Evolutionary conservation across 306 rosid species (phyloP).

Genomic region (Crataegus laevigata): DNA sequence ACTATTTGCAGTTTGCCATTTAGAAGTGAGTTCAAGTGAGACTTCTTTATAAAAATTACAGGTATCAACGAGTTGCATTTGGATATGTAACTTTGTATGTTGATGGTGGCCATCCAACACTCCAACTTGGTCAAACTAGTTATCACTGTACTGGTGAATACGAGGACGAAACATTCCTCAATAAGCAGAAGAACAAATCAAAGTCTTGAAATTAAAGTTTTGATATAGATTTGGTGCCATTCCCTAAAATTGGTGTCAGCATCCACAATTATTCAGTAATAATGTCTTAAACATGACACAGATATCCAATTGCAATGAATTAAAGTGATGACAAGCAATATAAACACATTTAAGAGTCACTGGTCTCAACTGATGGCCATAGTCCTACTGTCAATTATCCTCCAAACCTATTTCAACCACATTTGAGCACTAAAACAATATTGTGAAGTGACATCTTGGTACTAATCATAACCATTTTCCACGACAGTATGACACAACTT

Average conservation of each 20-base stretch:
- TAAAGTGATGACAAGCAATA: constrained; percentile 3
- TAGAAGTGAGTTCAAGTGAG: neutral
- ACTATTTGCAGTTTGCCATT: neutral
- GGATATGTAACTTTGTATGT: neutral
- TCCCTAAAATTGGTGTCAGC: neutral
- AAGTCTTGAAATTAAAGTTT: too few relatives aligned
- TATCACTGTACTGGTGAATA: too few relatives aligned
- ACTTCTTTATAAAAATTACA: neutral
- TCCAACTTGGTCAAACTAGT: neutral
- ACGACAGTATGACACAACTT: neutral
- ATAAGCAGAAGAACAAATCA: too few relatives aligned
- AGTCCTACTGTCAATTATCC: neutral
- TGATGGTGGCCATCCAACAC: neutral
- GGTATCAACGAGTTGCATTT: neutral
- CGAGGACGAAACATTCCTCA: too few relatives aligned
- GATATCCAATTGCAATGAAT: neutral
- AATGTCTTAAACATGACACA: neutral
- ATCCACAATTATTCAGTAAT: neutral
- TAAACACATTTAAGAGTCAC: neutral
- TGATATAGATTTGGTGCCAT: neutral
- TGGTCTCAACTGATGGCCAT: neutral
- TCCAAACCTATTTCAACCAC: neutral
- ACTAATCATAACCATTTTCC: neutral
- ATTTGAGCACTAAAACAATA: neutral
- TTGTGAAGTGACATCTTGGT: constrained; percentile 4